Conservation (phyloP, 1,139 yeast genomes). For the Pneumocystis wakefieldiae region DNA sequence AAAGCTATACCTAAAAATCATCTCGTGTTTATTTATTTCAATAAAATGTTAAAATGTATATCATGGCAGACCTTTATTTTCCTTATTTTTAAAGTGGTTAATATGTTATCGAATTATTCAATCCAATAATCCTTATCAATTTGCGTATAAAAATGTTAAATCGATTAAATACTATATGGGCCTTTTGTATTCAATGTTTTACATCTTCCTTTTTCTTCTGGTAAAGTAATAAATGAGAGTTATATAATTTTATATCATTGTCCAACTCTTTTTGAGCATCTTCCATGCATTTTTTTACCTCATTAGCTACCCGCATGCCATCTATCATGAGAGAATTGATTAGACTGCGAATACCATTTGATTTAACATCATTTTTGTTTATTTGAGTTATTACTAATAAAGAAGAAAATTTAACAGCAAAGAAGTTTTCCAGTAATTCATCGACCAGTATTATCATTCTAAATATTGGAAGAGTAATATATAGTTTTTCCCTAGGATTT, state of each 20-base stretch:
- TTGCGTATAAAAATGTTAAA: neutral
- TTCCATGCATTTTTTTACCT: neutral
- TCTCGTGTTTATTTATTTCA: neutral
- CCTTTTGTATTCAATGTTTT: neutral
- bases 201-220: neutral
- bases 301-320: conserved; percentile 69
- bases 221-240: neutral
- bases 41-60: neutral
- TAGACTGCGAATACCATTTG: conserved; percentile 58
- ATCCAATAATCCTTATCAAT: neutral
- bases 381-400: conserved; percentile 53
- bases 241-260: neutral
- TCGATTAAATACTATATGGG: neutral
- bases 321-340: conserved; percentile 86
- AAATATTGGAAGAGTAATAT: conserved; percentile 71
- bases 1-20: neutral
- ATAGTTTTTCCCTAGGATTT: conserved; percentile 64
- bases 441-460: conserved; percentile 91
- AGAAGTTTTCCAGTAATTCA: conserved; percentile 77
- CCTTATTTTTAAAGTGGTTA: neutral
- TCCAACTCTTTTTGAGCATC: neutral
- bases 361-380: conserved; percentile 30
- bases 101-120: neutral
- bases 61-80: neutral
- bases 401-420: conserved; percentile 46